Evolutionary conservation across 352 stramenopile genomes (phyloP).

Genomic region (Plasmopara muralis): DNA sequence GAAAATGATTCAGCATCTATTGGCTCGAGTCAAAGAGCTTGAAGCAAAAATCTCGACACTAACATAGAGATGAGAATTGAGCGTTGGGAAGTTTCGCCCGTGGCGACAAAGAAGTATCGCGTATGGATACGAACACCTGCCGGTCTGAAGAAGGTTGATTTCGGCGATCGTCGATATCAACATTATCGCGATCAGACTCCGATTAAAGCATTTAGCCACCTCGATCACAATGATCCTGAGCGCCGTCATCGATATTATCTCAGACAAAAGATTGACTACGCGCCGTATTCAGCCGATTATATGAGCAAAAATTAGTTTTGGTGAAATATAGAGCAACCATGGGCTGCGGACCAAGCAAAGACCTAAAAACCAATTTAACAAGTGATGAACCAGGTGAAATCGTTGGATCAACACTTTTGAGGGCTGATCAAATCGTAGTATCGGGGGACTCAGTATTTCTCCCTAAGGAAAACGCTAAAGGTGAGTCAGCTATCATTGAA

Average conservation of each 20-base stretch:
- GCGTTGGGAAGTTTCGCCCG: not conserved
- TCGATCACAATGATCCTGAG: not conserved
- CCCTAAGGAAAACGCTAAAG: conserved; percentile 1
- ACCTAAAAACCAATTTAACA: conserved; percentile 6
- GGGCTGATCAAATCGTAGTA: conserved; percentile 5
- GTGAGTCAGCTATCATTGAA: conserved; percentile 1
- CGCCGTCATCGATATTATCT: not conserved
- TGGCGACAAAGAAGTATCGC: too few species aligned
- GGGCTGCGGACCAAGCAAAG: conserved; percentile 2
- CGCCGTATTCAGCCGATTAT: not conserved
- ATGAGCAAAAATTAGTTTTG: conserved; percentile 4
- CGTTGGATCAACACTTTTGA: not conserved
- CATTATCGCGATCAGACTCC: too few species aligned
- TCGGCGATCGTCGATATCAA: too few species aligned
- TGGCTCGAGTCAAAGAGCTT: conserved; percentile 1
- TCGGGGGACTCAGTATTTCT: conserved; percentile 9
- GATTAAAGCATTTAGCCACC: too few species aligned
- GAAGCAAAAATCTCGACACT: conserved; percentile 5
- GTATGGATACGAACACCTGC: too few species aligned
- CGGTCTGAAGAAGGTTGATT: too few species aligned
- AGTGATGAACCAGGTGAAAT: conserved; percentile 5
- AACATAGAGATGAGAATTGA: conserved; percentile 5
- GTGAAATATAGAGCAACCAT: conserved; percentile 7
- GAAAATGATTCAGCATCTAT: conserved; percentile 10
- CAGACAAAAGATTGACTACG: not conserved